Evolutionary conservation across 805 yeast genomes (phyloP), one percentile per base, ranked within the genome.

Genomic region (Pichia membranifaciens): DNA sequence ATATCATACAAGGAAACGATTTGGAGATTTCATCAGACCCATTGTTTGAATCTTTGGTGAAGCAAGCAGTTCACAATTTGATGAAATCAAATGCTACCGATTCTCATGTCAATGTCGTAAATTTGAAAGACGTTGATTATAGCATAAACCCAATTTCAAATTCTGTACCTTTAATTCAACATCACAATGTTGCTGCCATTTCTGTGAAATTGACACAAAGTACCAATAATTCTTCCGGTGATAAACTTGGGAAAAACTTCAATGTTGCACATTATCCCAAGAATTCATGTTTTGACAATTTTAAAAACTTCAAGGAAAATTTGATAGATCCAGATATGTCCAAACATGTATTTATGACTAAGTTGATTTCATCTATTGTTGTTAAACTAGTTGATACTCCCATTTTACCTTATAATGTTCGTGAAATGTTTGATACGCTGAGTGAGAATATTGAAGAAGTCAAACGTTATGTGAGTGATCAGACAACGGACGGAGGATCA

Each of bases 311-410:
- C 59, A 60, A 62, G 32, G 68, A 72, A 23, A 54, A 61, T 2
- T 60, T 69, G 28, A 70, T 81, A 34, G 91, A 84, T 55, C 73
- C 79, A 1, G 71, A 68, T 15, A 78, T 82, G 75, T 59, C 65
- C 16, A 70, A 74, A 43, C 88, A 83, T 57, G 58, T 67, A 8
- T 74, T 78, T 16, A 57, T 88, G 51, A 75, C 81, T 3, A 75
- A 80, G 46, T 58, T 84, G 20, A 57, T 84, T 1, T 70, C 85
- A 4, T 68, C 73, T 40, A 52, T 82, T 3, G 65, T 75, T 0
- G 58, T 88, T n/a, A 72, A 76, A 41, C 58, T 84, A n/a, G 76
- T 81, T 0, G 96, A 89, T 55, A 75, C 74, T 36, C 95, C 97
- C 1, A 62, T 87, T 36, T 69, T 90, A 16, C 96, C 96, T 2